Evolutionary conservation across 2,329 filamentous ascomycete species (phyloP), one percentile per base, ranked within the genome.

Genomic region (Dactylellina leptospora): DNA sequence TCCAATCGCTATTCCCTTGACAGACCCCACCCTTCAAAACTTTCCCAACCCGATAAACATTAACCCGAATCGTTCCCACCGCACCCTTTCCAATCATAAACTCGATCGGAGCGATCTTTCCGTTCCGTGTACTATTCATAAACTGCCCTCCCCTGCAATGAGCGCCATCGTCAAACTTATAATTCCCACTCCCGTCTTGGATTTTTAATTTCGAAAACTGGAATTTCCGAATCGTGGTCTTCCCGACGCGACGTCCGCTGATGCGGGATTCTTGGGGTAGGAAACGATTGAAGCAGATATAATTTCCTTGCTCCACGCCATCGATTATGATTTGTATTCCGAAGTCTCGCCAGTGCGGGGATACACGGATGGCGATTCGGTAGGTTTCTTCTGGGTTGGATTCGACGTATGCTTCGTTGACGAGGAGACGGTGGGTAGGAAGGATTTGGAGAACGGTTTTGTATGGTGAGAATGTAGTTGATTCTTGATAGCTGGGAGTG

Each of bases 321-420:
- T 72, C 68, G 45, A 72, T 64, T 22, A 72, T 63, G 13, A 64
- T 2, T 53, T 72, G 58, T 2, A 64, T 23, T 3, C 36, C 53
- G 18, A 59, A 16, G 23, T 44, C 5, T 4, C 16, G 22, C 30
- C 40, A 30, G n/a, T 64, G 64, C 0, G 44, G 59, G 1, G 25
- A n/a, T 4, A 59, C 4, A n/a, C 42, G 45, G 20, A 63, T 1
- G 11, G 11, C 44, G 36, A 72, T 36, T 16, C 51, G 44, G 51
- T 72, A 72, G 33, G 20, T 3, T 1, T 20, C 33, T 3, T 30
- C 60, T 20, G 42, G 33, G n/a, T 8, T 23, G 20, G 68, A 51
- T 30, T 51, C 45, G 13, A 72, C 18, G 36, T 59, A 63, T 6
- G 51, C 51, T 55, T 72, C 68, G n/a, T 44, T 33, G 51, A 53